Base-by-base conservation (phyloP, 148 eudicot genomes). In the Fagopyrum homotropicum region DNA sequence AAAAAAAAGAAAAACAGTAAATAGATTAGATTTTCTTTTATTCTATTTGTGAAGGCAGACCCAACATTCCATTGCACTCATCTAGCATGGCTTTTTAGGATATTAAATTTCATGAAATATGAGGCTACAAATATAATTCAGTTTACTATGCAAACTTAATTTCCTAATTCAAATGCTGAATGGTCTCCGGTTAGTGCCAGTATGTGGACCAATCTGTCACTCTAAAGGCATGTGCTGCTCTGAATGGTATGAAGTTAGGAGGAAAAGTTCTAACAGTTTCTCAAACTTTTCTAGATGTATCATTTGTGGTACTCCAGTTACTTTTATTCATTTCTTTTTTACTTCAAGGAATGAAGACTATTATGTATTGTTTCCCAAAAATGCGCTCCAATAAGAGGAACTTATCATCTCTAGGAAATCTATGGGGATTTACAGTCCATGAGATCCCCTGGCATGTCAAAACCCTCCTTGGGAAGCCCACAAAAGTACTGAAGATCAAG, bases 201-300 rank as follows among this genome's bases (percentile, higher is more conserved):
- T 95, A 87, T 83, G 85, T 83, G 75, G 97, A 95, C 71, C 88
- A 89, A 72, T 85, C 93, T 49, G 85, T 88, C 63, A 87, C 96
- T 59, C 77, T 79, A 30, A 92, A 90, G 81, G 96, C 98, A 48
- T 90, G 96, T 82, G 97, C 91, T 76, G 93, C 89, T 45, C 86
- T 95, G 75, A 95, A 86, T 84, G 97, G 93, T 48, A 86, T 95
- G 93, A 89, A 76, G 69, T 79, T 94, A 81, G 96, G 93, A 45
- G 96, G 97, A 49, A 77, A 80, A 80, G 76, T 89, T 77, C 81
- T 92, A 68, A 90, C 97, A 54, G 98, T 87, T 50, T 88, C 88
- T 77, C 90, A 87, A 81, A 96, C 97, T 59, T 73, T 77, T 77
- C 93, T 86, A n/a, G 79, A 85, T 75, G 82, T 83, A 77, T 69